A percentile compares a stretch with the other conserved stretches of the same genome.
phyloP scores from a whole-genome alignment of 2,329 filamentous ascomycete genomes.

The Pseudogymnoascus sp. region DNA sequence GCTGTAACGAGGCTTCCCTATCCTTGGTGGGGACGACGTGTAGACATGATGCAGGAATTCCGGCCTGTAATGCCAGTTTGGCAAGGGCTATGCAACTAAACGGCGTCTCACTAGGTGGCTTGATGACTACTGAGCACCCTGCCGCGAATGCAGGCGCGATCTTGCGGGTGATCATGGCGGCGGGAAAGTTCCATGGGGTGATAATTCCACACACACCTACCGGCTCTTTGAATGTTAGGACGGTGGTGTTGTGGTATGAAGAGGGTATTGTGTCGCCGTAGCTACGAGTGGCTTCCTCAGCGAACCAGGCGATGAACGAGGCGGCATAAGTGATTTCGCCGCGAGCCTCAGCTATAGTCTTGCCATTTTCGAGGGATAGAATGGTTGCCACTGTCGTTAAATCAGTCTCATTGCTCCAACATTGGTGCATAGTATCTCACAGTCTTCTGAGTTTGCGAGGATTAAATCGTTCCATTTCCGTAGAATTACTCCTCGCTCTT shows the following conservation, averaged over 20 bases:
- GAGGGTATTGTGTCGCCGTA: constrained; percentile 44
- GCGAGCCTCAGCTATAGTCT: constrained; percentile 43
- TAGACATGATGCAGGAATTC: constrained; percentile 53
- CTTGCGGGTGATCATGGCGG: constrained; percentile 62
- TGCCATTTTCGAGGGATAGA: constrained; percentile 53
- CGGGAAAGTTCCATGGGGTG: constrained; percentile 68
- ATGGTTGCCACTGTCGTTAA: constrained; percentile 29
- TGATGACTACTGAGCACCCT: constrained; percentile 67
- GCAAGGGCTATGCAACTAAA: constrained; percentile 48
- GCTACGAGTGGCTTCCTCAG: constrained; percentile 55
- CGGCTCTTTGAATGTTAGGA: constrained; percentile 69
- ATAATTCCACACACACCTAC: constrained; percentile 59
- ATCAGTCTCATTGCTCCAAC: not conserved
- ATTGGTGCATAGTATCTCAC: not conserved
- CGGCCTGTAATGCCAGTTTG: constrained; percentile 37
- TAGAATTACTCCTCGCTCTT: constrained; percentile 54
- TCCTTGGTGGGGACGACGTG: constrained; percentile 56
- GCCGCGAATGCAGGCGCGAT: constrained; percentile 61
- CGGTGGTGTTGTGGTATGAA: constrained; percentile 53
- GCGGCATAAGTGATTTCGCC: constrained; percentile 48
- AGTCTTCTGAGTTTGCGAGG: not conserved
- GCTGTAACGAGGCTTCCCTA: constrained; percentile 47
- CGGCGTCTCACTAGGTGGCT: constrained; percentile 63
- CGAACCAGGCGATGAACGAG: constrained; percentile 50
- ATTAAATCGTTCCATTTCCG: constrained; percentile 55